These are phyloP conservation scores for Rhodotorula graminis DNA, from an alignment of 768 basidiomycete species.

Conservation along the genomic window DNA sequence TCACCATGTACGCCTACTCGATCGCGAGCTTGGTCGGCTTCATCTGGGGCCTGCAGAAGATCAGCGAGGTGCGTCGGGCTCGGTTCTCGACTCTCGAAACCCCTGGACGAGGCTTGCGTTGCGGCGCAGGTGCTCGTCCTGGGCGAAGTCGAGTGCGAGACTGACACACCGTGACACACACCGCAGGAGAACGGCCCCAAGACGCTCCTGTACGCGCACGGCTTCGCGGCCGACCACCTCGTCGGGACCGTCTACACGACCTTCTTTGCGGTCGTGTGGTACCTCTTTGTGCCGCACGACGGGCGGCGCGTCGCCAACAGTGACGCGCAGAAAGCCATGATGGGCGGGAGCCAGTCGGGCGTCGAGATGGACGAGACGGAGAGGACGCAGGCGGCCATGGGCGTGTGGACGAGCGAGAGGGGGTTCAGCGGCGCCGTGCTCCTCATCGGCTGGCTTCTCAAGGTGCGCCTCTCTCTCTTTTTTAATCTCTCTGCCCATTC, in stretches of 20 bases:
- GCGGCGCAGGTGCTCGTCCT: no score
- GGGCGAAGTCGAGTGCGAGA: no score
- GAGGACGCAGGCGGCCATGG: slow-evolving; percentile 65
- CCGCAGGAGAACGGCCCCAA: slow-evolving; percentile 79
- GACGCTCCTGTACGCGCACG: slow-evolving; percentile 80
- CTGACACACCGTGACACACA: no score
- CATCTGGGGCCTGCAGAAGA: slow-evolving; percentile 79
- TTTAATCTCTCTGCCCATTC: no score
- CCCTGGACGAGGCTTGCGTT: no score
- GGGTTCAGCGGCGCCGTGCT: slow-evolving; percentile 72
- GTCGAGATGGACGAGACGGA: slow-evolving; percentile 58
- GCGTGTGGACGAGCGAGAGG: slow-evolving; percentile 86
- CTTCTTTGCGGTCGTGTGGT: slow-evolving; percentile 86
- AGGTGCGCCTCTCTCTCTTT: slow-evolving; percentile 58
- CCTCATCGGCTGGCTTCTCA: slow-evolving; percentile 74
- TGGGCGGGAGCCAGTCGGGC: slow-evolving; percentile 54
- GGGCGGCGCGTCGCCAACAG: slow-evolving; percentile 76
- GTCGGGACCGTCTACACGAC: slow-evolving; percentile 86
- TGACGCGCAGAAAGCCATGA: slow-evolving; percentile 78
- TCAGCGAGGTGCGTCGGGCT: slow-evolving; percentile 64
- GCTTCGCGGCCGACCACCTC: slow-evolving; percentile 87
- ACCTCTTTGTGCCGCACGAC: slow-evolving; percentile 85
- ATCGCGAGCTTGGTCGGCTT: slow-evolving; percentile 71
- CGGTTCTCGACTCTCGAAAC: neutral
- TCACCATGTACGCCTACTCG: slow-evolving; percentile 90